Evolutionary conservation across 768 basidiomycete species (phyloP).

Genomic region (Termitomyces eurrhizus): DNA sequence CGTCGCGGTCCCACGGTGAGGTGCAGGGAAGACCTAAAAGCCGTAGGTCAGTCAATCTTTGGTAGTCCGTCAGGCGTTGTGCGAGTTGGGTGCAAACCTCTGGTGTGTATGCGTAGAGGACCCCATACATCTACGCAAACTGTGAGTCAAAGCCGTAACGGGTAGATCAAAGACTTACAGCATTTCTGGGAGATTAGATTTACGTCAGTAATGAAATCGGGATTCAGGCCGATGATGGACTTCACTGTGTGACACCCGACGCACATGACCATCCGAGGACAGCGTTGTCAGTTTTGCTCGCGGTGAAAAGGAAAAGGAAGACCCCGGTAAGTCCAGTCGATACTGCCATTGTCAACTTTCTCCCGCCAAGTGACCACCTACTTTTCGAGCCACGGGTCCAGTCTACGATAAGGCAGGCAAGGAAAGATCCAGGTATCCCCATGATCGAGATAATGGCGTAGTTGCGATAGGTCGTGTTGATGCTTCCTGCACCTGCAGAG

Average conservation of each 20-base stretch:
- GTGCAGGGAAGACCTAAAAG: conserved; percentile 44
- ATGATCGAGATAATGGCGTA: conserved; percentile 47
- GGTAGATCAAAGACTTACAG: neutral
- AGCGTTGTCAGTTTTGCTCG: conserved; percentile 32
- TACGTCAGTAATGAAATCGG: neutral
- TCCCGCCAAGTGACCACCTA: conserved; percentile 35
- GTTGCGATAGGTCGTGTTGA: conserved; percentile 39
- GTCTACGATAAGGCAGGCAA: conserved; percentile 43
- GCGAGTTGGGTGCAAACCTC: conserved; percentile 28
- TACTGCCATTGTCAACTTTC: conserved; percentile 41
- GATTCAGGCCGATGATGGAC: conserved; percentile 4
- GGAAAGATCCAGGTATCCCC: conserved; percentile 45
- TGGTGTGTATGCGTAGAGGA: conserved; percentile 49
- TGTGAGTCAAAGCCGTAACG: conserved; percentile 16
- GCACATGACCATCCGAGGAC: conserved; percentile 46
- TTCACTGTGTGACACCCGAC: conserved; percentile 35
- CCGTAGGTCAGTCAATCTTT: neutral
- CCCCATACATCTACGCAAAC: conserved; percentile 4
- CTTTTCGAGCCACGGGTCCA: conserved; percentile 28
- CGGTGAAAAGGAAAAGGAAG: conserved; percentile 51
- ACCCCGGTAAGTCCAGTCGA: conserved; percentile 42
- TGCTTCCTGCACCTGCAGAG: conserved; percentile 8
- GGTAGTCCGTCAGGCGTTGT: neutral
- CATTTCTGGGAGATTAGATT: conserved; percentile 3
- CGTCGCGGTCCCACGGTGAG: conserved; percentile 52